phyloP scores from a whole-genome alignment of 169 alveolate species.

The Cryptosporidium xiaoi region DNA sequence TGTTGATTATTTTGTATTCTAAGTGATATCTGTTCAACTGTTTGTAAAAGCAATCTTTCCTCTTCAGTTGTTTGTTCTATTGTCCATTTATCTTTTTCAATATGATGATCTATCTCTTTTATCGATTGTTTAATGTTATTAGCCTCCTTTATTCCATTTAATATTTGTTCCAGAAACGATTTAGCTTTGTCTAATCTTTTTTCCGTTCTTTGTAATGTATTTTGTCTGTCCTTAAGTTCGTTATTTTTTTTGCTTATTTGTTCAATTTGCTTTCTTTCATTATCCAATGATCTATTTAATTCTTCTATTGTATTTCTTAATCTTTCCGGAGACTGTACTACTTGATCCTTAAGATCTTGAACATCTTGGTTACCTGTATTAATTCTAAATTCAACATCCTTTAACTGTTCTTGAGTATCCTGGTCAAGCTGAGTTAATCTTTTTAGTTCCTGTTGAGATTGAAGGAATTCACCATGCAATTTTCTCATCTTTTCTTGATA shows the following conservation, averaged over 20 bases:
- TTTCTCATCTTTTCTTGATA: constrained; percentile 62
- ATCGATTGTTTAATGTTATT: constrained; percentile 55
- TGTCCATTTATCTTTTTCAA: constrained; percentile 74
- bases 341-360: constrained; percentile 64
- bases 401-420: constrained; percentile 46
- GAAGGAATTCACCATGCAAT: constrained; percentile 64
- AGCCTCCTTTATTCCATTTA: constrained; percentile 52
- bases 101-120: constrained; percentile 70
- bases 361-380: constrained; percentile 62
- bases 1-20: constrained; percentile 69
- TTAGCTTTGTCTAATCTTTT: constrained; percentile 61
- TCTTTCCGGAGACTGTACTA: constrained; percentile 68
- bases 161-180: constrained; percentile 30
- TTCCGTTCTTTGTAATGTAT: constrained; percentile 38
- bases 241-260: constrained; percentile 38
- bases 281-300: constrained; percentile 47
- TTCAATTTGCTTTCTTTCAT: constrained; percentile 52
- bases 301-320: constrained; percentile 59
- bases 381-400: constrained; percentile 57
- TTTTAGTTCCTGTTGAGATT: constrained; percentile 61
- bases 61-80: constrained; percentile 70
- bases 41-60: constrained; percentile 39
- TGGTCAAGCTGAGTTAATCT: constrained; percentile 55
- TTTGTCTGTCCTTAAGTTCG: constrained; percentile 63
- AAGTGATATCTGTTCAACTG: constrained; percentile 64